Percentiles rank a stretch among this genome's conserved stretches.
These are phyloP conservation scores for Neopestalotiopsis sp. DNA, from an alignment of 2,329 filamentous ascomycete species.

Conservation along the genomic window DNA sequence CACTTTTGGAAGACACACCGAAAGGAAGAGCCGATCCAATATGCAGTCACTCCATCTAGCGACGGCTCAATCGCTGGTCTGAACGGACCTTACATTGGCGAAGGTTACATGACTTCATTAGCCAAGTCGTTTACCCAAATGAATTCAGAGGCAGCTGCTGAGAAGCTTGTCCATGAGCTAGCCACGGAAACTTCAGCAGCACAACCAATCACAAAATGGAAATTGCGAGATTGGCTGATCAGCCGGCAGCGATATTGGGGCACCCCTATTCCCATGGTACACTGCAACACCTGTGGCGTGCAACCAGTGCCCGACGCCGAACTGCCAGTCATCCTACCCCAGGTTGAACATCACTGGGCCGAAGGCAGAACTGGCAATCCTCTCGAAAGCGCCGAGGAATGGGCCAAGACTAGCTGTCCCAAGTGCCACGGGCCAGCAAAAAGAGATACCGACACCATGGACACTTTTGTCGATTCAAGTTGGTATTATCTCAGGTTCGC, in stretches of 20 bases:
- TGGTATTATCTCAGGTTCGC: constrained; percentile 90
- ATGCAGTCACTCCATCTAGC: constrained; percentile 63
- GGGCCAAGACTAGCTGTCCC: constrained; percentile 78
- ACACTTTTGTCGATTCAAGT: constrained; percentile 93
- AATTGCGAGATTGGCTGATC: constrained; percentile 86
- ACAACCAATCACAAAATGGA: constrained; percentile 73
- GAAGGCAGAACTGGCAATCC: constrained; percentile 77
- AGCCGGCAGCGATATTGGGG: constrained; percentile 95
- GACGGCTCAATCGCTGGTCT: constrained; percentile 51
- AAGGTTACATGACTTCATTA: constrained; percentile 70
- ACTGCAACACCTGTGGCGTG: constrained; percentile 77
- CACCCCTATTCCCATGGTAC: constrained; percentile 85
- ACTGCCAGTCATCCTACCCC: constrained; percentile 77
- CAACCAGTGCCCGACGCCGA: constrained; percentile 79
- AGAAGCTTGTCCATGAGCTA: constrained; percentile 63
- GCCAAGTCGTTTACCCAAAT: constrained; percentile 70
- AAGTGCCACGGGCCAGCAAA: constrained; percentile 72
- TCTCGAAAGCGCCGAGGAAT: constrained; percentile 72
- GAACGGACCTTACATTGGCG: constrained; percentile 61
- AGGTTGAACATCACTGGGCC: constrained; percentile 71
- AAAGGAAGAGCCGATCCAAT: constrained; percentile 61
- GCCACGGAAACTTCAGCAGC: constrained; percentile 60
- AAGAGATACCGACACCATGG: constrained; percentile 93
- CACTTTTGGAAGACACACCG: constrained; percentile 80
- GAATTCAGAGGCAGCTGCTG: constrained; percentile 65